Percentiles rank a stretch among this genome's conserved stretches.
Conservation (phyloP, 352 stramenopile species). For the Saprolegnia diclina region DNA sequence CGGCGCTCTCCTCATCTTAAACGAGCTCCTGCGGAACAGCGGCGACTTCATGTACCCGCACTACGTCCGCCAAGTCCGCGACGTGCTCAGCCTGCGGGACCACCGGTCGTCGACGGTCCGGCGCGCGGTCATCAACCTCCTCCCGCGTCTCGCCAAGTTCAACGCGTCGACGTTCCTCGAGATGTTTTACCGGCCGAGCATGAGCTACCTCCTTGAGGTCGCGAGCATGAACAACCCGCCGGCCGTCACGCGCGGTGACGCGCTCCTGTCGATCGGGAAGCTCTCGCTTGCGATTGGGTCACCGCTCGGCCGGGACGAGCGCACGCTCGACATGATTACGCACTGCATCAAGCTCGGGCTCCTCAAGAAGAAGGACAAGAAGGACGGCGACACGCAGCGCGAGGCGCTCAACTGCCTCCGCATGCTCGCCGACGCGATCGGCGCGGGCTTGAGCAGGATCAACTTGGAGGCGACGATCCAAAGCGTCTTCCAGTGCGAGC, state of each 20-base stretch:
- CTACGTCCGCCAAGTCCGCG: slow-evolving; percentile 61
- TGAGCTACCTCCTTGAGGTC: slow-evolving; percentile 79
- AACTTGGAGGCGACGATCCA: slow-evolving; percentile 77
- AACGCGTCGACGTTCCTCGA: slow-evolving; percentile 83
- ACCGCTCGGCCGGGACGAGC: slow-evolving; percentile 66
- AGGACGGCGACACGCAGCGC: slow-evolving; percentile 78
- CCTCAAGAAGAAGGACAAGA: slow-evolving; percentile 47
- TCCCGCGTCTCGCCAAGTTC: slow-evolving; percentile 82
- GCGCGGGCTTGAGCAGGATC: slow-evolving; percentile 62
- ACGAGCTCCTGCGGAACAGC: slow-evolving; percentile 81
- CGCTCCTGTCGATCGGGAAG: slow-evolving; percentile 79
- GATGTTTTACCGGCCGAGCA: slow-evolving; percentile 74
- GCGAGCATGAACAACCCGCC: slow-evolving; percentile 65
- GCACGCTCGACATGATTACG: slow-evolving; percentile 75
- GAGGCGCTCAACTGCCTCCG: slow-evolving; percentile 76
- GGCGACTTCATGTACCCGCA: slow-evolving; percentile 86
- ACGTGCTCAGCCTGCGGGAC: slow-evolving; percentile 71
- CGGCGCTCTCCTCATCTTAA: slow-evolving; percentile 75
- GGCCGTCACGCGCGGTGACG: slow-evolving; percentile 51
- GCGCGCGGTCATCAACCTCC: slow-evolving; percentile 78
- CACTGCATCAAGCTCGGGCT: slow-evolving; percentile 81
- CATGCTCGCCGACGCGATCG: slow-evolving; percentile 75
- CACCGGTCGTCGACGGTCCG: slow-evolving; percentile 75
- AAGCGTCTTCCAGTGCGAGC: slow-evolving; percentile 76
- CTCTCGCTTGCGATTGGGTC: slow-evolving; percentile 74